These are phyloP conservation scores for Alternaria consortialis DNA, from an alignment of 2,329 filamentous ascomycete species.

Conservation along the genomic window DNA sequence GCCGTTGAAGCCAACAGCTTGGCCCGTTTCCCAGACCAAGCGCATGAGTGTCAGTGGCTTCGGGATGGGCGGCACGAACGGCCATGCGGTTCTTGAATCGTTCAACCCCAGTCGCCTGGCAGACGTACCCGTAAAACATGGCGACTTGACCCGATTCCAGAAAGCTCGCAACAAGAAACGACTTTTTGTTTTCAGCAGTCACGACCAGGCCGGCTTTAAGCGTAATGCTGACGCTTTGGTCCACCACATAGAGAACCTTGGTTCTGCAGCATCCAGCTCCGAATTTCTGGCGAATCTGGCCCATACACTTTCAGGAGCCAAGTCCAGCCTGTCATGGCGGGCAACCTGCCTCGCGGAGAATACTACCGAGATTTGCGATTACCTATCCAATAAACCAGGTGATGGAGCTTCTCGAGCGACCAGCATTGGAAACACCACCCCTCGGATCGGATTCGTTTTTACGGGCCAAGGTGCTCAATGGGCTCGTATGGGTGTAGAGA, in stretches of 20 bases:
- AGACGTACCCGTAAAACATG: too few species aligned
- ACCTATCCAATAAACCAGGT: neutral
- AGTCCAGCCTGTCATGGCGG: neutral
- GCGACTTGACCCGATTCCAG: too few species aligned
- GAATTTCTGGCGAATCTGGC: constrained; percentile 17
- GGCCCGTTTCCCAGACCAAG: neutral
- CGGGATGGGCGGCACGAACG: neutral
- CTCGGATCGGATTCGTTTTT: constrained; percentile 25
- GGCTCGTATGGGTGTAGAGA: constrained; percentile 25
- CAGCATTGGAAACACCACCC: neutral
- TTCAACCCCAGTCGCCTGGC: too few species aligned
- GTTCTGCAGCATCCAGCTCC: too few species aligned
- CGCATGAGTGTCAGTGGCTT: neutral
- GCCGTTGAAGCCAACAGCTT: constrained; percentile 4
- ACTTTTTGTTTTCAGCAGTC: neutral
- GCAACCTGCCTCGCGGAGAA: neutral
- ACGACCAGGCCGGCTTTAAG: neutral
- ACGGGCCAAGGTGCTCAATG: constrained; percentile 44
- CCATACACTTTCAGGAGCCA: neutral
- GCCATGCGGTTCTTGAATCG: neutral
- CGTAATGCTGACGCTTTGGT: too few species aligned
- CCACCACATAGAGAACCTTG: too few species aligned
- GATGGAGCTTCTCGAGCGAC: neutral
- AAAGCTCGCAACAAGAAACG: neutral
- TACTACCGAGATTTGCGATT: neutral